phyloP scores from a whole-genome alignment of 495 filamentous ascomycete species.

The Annulohypoxylon bovei region DNA sequence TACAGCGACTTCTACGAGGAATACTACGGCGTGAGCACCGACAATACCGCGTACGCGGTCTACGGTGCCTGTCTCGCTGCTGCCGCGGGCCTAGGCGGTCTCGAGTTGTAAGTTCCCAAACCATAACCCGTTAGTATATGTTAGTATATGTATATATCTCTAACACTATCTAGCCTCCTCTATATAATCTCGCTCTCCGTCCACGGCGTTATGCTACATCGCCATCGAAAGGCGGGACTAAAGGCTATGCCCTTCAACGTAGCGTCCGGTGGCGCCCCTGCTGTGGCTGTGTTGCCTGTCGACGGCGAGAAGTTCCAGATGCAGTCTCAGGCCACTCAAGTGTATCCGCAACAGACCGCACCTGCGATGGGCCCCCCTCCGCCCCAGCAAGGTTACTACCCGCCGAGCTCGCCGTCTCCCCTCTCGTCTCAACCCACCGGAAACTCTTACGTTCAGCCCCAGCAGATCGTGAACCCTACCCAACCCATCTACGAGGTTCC shows the following conservation, averaged over 20 bases:
- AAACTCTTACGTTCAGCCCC: slow-evolving; percentile 29
- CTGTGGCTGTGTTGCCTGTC: not conserved
- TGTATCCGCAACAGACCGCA: slow-evolving; percentile 38
- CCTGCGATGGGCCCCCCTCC: slow-evolving; percentile 4
- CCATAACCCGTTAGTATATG: not conserved
- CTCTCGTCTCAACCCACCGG: slow-evolving; percentile 35
- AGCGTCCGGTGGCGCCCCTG: not conserved
- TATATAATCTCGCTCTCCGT: slow-evolving; percentile 53
- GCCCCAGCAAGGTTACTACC: slow-evolving; percentile 31
- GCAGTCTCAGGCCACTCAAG: slow-evolving; percentile 35
- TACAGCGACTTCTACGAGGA: slow-evolving; percentile 39
- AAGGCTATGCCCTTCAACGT: slow-evolving; percentile 46
- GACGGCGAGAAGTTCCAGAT: slow-evolving; percentile 37
- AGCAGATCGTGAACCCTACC: slow-evolving; percentile 24
- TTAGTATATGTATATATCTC: too few species aligned
- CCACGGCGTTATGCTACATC: slow-evolving; percentile 52
- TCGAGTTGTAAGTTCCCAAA: slow-evolving; percentile 53
- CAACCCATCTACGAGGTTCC: slow-evolving; percentile 35
- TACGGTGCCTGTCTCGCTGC: slow-evolving; percentile 42
- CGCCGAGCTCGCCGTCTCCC: slow-evolving; percentile 36
- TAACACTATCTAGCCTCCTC: slow-evolving; percentile 48
- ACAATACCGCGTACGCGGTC: slow-evolving; percentile 18
- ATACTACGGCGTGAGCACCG: slow-evolving; percentile 24
- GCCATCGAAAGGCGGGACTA: slow-evolving; percentile 57
- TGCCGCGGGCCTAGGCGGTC: slow-evolving; percentile 50